Percentiles rank a stretch among this genome's conserved stretches.
phyloP scores from a whole-genome alignment of 1,139 yeast species.

The Pichia sp. region DNA sequence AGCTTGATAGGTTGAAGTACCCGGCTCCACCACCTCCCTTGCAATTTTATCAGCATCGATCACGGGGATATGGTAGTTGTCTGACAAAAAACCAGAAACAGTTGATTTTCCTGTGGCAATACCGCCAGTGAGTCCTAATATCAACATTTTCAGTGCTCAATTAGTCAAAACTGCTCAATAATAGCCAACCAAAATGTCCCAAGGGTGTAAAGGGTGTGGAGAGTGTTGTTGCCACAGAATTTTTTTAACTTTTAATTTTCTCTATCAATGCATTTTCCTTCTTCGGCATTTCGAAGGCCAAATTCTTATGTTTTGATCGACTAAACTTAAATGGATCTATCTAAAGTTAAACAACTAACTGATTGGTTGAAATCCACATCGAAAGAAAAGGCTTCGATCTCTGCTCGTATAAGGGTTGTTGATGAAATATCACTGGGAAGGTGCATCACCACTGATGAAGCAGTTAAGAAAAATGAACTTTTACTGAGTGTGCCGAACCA shows the following conservation, averaged over 20 bases:
- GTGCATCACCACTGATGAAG: constrained; percentile 47
- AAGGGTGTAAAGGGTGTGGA: too few relatives aligned
- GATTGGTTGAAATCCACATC: constrained; percentile 8
- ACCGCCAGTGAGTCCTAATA: constrained; percentile 93
- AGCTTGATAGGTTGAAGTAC: constrained; percentile 60
- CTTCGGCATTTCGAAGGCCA: too few relatives aligned
- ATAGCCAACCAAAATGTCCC: too few relatives aligned
- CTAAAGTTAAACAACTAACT: neutral
- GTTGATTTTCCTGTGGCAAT: constrained; percentile 95
- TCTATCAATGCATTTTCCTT: too few relatives aligned
- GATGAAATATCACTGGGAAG: constrained; percentile 51
- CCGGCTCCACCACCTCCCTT: constrained; percentile 78
- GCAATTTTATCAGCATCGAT: constrained; percentile 93
- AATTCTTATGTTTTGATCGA: too few relatives aligned
- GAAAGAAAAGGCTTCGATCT: constrained; percentile 9
- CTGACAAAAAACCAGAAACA: constrained; percentile 58
- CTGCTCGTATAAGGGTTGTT: constrained; percentile 18
- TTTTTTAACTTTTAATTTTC: too few relatives aligned
- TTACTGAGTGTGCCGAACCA: constrained; percentile 46
- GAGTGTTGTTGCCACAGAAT: too few relatives aligned
- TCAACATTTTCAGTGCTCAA: constrained; percentile 56
- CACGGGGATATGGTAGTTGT: constrained; percentile 51
- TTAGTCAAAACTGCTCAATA: neutral
- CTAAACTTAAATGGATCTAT: constrained; percentile 2
- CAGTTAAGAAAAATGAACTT: constrained; percentile 35